Evolutionary conservation across 306 rosid species (phyloP).

Genomic region (Mimosa pudica): DNA sequence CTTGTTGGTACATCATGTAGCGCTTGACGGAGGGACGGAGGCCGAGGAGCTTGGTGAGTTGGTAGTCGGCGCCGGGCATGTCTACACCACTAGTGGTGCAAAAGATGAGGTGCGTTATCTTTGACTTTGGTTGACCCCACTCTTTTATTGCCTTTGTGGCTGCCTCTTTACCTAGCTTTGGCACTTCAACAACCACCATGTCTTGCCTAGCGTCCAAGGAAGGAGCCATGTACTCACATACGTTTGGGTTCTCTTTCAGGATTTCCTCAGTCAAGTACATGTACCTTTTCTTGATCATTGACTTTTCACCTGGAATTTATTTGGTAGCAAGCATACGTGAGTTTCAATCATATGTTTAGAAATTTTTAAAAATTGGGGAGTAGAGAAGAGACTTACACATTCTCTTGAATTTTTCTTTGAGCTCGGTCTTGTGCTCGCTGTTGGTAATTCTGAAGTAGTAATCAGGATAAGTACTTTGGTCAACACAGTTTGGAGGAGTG

Average conservation of each 20-base stretch:
- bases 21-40: constrained; percentile 2
- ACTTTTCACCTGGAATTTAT: background rate
- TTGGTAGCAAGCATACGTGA: background rate
- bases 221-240: background rate
- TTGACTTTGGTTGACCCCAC: constrained; percentile 14
- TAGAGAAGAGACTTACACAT: background rate
- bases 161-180: background rate
- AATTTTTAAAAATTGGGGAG: background rate
- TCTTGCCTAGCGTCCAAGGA: constrained; percentile 9
- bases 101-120: constrained; percentile 18
- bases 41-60: constrained; percentile 14
- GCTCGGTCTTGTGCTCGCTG: constrained; percentile 9
- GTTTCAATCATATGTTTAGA: background rate
- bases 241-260: background rate
- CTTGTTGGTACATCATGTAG: constrained; percentile 16
- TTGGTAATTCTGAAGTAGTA: background rate
- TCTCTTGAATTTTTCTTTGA: constrained; percentile 22
- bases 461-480: constrained; percentile 9
- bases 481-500: constrained; percentile 9
- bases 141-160: constrained; percentile 8
- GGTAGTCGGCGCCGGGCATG: constrained; percentile 14
- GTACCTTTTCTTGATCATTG: constrained; percentile 7
- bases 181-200: background rate
- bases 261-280: background rate
- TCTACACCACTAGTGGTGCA: constrained; percentile 5